Evolutionary conservation across 148 eudicot species (phyloP).

Genomic region (Polygonum aviculare): DNA sequence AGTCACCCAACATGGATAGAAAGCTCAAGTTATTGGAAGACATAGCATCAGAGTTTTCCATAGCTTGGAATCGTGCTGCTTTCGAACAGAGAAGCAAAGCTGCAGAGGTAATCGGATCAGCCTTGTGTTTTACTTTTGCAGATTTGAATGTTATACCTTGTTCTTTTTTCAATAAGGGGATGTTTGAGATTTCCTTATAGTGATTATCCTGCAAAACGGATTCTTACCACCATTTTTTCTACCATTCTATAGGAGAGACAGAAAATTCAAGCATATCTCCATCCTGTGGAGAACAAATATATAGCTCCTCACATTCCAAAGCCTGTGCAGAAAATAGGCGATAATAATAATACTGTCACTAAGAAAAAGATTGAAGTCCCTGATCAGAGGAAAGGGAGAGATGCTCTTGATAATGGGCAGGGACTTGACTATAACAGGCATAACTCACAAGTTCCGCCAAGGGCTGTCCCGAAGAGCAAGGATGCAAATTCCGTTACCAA

Average conservation of each 20-base stretch:
- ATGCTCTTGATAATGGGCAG: slow-evolving; percentile 17
- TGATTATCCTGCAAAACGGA: not conserved
- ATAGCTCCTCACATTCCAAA: slow-evolving; percentile 22
- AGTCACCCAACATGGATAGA: slow-evolving; percentile 53
- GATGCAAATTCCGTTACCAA: slow-evolving; percentile 18
- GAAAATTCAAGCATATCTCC: slow-evolving; percentile 18
- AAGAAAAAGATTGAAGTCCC: slow-evolving; percentile 26
- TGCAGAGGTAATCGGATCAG: slow-evolving; percentile 4
- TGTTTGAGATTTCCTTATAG: not conserved
- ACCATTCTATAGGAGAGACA: slow-evolving; percentile 31
- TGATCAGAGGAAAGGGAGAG: slow-evolving; percentile 18
- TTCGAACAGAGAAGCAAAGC: slow-evolving; percentile 44
- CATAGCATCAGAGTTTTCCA: slow-evolving; percentile 67
- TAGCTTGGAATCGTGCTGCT: slow-evolving; percentile 68
- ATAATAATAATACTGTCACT: slow-evolving; percentile 16
- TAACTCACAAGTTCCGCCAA: slow-evolving; percentile 24
- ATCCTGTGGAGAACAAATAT: slow-evolving; percentile 21
- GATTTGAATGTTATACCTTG: not conserved
- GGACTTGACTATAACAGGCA: slow-evolving; percentile 17
- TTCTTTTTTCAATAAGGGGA: not conserved
- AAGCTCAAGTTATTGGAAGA: slow-evolving; percentile 67
- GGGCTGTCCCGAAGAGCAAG: slow-evolving; percentile 23
- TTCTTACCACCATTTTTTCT: not conserved
- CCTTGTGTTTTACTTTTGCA: not conserved
- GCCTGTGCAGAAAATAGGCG: slow-evolving; percentile 18